These are phyloP conservation scores for Leishmania lainsoni DNA, from an alignment of 208 protist genomes.

Conservation along the genomic window DNA sequence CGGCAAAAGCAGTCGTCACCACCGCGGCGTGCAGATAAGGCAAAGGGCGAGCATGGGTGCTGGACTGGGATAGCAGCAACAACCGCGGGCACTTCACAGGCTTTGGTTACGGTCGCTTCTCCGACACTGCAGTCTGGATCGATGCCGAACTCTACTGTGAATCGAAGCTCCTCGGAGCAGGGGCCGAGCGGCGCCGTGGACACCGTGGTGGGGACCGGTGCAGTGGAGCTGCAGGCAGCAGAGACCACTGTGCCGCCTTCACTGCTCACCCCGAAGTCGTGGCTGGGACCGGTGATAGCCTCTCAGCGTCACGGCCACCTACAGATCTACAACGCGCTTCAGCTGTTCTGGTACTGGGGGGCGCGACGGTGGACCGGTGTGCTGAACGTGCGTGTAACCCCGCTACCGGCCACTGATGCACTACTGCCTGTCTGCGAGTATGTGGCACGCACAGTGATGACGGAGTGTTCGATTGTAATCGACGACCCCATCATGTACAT, in stretches of 20 bases:
- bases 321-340: conserved; percentile 26
- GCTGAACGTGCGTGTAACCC: conserved; percentile 27
- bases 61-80: neutral
- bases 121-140: neutral
- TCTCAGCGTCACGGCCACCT: conserved; percentile 15
- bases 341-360: conserved; percentile 37
- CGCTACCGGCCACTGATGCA: conserved; percentile 18
- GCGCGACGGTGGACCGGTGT: conserved; percentile 33
- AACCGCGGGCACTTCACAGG: neutral
- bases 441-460: conserved; percentile 31
- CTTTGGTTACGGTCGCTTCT: neutral
- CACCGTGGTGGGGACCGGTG: neutral
- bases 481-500: conserved; percentile 33
- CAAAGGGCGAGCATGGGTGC: neutral
- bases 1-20: conserved; percentile 11
- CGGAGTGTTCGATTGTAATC: conserved; percentile 28
- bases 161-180: neutral
- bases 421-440: conserved; percentile 33
- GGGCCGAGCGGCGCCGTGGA: neutral
- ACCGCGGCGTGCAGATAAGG: neutral
- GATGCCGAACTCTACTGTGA: neutral
- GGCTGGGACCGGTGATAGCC: conserved; percentile 4
- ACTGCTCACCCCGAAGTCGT: neutral
- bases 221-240: neutral
- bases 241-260: neutral